A percentile compares a stretch with the other conserved stretches of the same genome.
Evolutionary conservation across 148 eudicot species (phyloP).

Genomic region (Dianthus caryophyllus): DNA sequence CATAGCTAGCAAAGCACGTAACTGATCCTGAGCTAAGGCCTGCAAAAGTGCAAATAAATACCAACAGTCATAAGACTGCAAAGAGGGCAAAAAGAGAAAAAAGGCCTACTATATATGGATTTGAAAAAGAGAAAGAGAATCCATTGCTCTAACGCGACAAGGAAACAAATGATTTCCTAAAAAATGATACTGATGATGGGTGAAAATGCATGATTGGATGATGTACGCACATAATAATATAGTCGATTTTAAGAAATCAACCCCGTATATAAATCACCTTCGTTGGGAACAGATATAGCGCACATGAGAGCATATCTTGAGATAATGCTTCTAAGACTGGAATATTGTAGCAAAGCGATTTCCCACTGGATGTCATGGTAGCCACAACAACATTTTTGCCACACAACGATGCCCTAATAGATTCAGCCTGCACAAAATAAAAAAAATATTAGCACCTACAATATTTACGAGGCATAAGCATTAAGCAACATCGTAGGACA

Average conservation of each 20-base stretch:
- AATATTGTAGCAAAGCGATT: constrained; percentile 95
- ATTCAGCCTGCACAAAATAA: constrained; percentile 54
- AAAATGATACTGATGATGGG: background rate
- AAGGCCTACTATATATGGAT: too few relatives aligned
- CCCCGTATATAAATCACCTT: constrained; percentile 41
- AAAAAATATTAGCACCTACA: background rate
- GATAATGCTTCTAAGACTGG: constrained; percentile 79
- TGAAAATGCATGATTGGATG: background rate
- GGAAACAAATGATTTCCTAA: background rate
- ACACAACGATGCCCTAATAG: constrained; percentile 77
- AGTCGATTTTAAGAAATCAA: background rate
- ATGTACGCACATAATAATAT: background rate
- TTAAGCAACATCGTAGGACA: constrained; percentile 9
- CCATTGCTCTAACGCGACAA: too few relatives aligned
- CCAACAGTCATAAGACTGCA: background rate
- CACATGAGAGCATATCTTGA: constrained; percentile 65
- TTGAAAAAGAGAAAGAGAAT: too few relatives aligned
- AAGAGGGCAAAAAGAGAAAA: background rate
- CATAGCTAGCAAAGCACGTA: constrained; percentile 65
- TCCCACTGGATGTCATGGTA: constrained; percentile 97
- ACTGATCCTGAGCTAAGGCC: constrained; percentile 99
- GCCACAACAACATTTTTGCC: constrained; percentile 82
- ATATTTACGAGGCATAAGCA: background rate
- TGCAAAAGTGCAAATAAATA: constrained; percentile 43
- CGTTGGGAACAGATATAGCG: constrained; percentile 88